These are phyloP conservation scores for Candida neerlandica DNA, from an alignment of 1,139 yeast genomes.

Conservation along the genomic window DNA sequence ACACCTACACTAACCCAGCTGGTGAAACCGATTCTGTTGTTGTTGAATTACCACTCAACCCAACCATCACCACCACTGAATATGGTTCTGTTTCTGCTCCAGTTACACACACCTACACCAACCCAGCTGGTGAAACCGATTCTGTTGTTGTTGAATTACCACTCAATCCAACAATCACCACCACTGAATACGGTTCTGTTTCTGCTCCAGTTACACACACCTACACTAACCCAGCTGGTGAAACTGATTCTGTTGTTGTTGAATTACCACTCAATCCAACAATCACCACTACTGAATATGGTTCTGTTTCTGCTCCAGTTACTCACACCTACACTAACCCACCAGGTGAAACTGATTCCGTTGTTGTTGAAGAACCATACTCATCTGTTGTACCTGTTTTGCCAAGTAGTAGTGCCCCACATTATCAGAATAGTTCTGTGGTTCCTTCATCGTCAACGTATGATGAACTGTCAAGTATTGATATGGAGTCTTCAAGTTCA, in stretches of 20 bases:
- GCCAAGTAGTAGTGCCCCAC: background rate
- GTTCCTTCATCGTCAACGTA: background rate
- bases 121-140: slow-evolving; percentile 7
- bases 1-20: slow-evolving; percentile 8
- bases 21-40: slow-evolving; percentile 21
- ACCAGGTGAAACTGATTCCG: slow-evolving; percentile 1
- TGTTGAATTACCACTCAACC: slow-evolving; percentile 20
- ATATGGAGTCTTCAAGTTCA: background rate
- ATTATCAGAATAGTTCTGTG: background rate
- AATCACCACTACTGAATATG: background rate
- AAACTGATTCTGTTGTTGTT: slow-evolving; percentile 18
- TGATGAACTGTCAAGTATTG: background rate
- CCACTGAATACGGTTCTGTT: slow-evolving; percentile 1
- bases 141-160: slow-evolving; percentile 19
- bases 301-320: background rate
- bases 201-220: slow-evolving; percentile 16
- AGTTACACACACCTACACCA: too few relatives aligned
- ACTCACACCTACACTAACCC: background rate
- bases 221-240: slow-evolving; percentile 2
- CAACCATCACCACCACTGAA: background rate
- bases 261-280: slow-evolving; percentile 12
- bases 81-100: background rate
- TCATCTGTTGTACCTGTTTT: background rate
- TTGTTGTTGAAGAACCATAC: background rate
- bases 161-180: slow-evolving; percentile 6